Evolutionary conservation across 306 rosid species (phyloP), one percentile per base, ranked within the genome.

Genomic region (Senna tora): DNA sequence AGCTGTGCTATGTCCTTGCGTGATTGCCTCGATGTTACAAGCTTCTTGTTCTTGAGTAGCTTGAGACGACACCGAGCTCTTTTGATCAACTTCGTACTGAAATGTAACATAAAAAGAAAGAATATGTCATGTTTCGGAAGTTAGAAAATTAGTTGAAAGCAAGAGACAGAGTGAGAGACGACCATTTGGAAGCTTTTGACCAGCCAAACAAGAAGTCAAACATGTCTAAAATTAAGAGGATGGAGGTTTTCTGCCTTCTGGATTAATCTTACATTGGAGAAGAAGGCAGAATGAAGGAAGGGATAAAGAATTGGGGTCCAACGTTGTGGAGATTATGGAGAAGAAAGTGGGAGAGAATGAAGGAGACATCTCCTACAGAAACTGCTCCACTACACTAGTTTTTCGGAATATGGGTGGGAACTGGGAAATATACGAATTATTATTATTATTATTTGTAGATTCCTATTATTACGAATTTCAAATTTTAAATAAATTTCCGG

Each of bases 141-240:
- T 46, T 14, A n/a, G 5, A 54, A 10, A n/a, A n/a, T n/a, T 14
- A 53, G 7, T 39, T 19, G 28, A 14, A 15, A 19, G 52, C 2
- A 56, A 11, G 16, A 12, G 10, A 30, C 9, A 71, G 87, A n/a
- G n/a, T n/a, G n/a, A n/a, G n/a, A n/a, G n/a, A n/a, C n/a, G n/a
- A 93, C 98, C 98, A 93, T 81, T 84, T 90, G 0, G 96, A 88
- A 77, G 96, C 98, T 61, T 89, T 90, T 68, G 90, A 67, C 97
- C 98, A 93, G 9, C 96, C 97, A 56, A 90, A 88, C 30, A 90
- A 71, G 77, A 81, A 25, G 71, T 65, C 90, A 76, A 93, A 90
- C 98, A 90, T 93, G 65, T 78, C 81, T 75, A 65, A 2, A 74
- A n/a, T n/a, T n/a, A n/a, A 49, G 21, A 32, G 9, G 38, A 47